Evolutionary conservation across 2,329 filamentous ascomycete genomes (phyloP), one percentile per base, ranked within the genome.

Genomic region (Lasiodiplodia theobromae): DNA sequence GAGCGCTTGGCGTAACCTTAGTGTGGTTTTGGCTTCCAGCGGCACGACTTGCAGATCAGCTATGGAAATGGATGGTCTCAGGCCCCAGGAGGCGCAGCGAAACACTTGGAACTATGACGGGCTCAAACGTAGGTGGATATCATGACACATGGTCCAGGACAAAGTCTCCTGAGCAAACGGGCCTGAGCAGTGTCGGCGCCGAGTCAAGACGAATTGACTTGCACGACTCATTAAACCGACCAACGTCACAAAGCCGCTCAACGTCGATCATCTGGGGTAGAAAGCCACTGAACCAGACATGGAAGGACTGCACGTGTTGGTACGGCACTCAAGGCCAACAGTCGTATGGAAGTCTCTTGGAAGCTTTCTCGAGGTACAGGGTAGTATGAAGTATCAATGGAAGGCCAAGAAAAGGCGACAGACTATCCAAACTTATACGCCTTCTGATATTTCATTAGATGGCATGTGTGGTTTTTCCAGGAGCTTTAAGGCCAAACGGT

Each of bases 11-110:
- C 7, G 86, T 90, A 12, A 80, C 89, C 53, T 87, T 87, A 44
- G 87, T 92, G 21, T 89, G 90, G 77, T 34, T 89, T 95, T 72
- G 87, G 90, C 3, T 97, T 97, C 82, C 86, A 91, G 25, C 93
- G 91, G 82, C 97, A 97, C 76, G 93, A 97, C 77, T 82, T 95
- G 10, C 93, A 93, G 0, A 89, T 97, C 70, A 84, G 83, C n/a
- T 85, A 86, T 18, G 93, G 93, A 6, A 91, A 91, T 2, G 94
- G 94, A 14, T 97, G 94, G 93, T 89, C 92, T 0, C 97, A 94
- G 94, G 93, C 91, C 2, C 89, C 93, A 86, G 94, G 64, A 92
- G 86, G 73, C 81, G 82, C 47, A 86, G 88, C 67, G 85, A 91
- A 71, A 91, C 92, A 0, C 96, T 94, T 75, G 92, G 90, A 86